Evolutionary conservation across 805 yeast species (phyloP).

Genomic region (Helenozyma rhizophorensis): DNA sequence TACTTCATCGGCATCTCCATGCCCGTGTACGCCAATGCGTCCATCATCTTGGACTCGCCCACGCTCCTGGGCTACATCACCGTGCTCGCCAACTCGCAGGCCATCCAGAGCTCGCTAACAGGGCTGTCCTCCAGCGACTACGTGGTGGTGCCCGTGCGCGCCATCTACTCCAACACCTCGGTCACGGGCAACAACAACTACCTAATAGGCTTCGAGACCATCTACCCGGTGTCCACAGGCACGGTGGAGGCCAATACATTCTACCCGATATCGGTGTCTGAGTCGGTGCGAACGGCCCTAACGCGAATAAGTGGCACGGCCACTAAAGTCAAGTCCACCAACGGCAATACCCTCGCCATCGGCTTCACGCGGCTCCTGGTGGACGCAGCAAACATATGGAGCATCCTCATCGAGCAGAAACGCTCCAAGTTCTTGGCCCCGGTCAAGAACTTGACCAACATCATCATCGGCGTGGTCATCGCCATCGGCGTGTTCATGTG

Average conservation of each 20-base stretch:
- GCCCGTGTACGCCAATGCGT: constrained; percentile 70
- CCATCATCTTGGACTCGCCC: constrained; percentile 53
- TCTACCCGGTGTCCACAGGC: constrained; percentile 24
- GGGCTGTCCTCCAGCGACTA: constrained; percentile 20
- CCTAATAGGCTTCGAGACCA: constrained; percentile 44
- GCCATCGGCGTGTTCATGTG: constrained; percentile 75
- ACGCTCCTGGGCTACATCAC: constrained; percentile 69
- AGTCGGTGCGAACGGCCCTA: constrained; percentile 28
- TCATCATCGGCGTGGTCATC: constrained; percentile 73
- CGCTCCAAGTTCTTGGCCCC: constrained; percentile 59
- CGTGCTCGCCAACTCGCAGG: constrained; percentile 37
- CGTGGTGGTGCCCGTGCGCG: constrained; percentile 28
- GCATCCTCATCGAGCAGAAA: constrained; percentile 66
- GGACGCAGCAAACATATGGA: constrained; percentile 51
- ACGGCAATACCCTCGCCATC: constrained; percentile 27
- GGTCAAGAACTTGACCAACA: constrained; percentile 53
- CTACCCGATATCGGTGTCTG: constrained; percentile 24
- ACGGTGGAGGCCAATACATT: constrained; percentile 17
- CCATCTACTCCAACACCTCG: constrained; percentile 26
- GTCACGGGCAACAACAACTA: constrained; percentile 26
- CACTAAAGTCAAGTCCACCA: constrained; percentile 19
- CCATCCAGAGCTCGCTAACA: constrained; percentile 24
- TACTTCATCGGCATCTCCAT: constrained; percentile 71
- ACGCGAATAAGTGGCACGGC: constrained; percentile 24
- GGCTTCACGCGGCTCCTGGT: constrained; percentile 30